Evolutionary conservation across 1,284 basidiomycete species (phyloP).

Genomic region (Golubevia sp.): DNA sequence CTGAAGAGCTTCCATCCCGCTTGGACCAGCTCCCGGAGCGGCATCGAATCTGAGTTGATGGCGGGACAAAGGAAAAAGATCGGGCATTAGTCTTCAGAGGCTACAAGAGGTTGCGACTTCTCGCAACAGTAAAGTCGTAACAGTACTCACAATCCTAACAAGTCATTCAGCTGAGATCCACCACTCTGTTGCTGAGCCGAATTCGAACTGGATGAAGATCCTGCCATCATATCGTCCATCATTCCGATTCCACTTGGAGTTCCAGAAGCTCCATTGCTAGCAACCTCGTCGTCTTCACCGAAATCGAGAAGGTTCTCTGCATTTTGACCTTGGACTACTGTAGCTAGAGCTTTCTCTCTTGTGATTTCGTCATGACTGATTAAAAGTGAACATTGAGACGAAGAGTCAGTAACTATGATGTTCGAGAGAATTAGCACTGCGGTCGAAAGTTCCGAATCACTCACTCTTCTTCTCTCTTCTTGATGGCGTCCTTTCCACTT

Average conservation of each 20-base stretch:
- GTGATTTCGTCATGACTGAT: constrained; percentile 38
- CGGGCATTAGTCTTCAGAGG: background rate
- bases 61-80: background rate
- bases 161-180: constrained; percentile 34
- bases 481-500: constrained; percentile 42
- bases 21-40: constrained; percentile 35
- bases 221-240: constrained; percentile 42
- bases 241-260: constrained; percentile 29
- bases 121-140: too few relatives aligned
- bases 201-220: constrained; percentile 1
- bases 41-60: constrained; percentile 22
- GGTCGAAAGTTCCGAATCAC: background rate
- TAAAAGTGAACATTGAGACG: background rate
- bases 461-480: background rate
- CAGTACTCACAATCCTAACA: constrained; percentile 32
- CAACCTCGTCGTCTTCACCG: constrained; percentile 46
- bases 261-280: background rate
- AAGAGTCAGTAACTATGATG: too few relatives aligned
- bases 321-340: constrained; percentile 64
- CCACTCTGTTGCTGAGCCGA: background rate
- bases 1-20: constrained; percentile 32
- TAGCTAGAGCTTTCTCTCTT: constrained; percentile 50
- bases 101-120: too few relatives aligned
- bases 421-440: too few relatives aligned
- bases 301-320: constrained; percentile 57